Evolutionary conservation across 345 rosid genomes (phyloP), one percentile per base, ranked within the genome.

Genomic region (Turritis glabra): DNA sequence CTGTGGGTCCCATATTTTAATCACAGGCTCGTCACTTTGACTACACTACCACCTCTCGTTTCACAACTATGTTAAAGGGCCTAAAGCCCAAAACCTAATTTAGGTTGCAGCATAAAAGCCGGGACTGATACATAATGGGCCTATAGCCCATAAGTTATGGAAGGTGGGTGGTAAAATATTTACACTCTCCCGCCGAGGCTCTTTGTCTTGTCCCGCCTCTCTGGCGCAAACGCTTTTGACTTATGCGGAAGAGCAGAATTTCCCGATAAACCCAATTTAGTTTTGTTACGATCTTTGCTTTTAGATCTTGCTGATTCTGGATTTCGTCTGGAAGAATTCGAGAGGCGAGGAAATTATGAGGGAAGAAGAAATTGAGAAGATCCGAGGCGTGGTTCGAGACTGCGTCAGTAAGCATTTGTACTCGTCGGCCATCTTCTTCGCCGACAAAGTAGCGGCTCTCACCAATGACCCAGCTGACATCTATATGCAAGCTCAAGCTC

Each of bases 361-460:
- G 79, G 99, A 95, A 78, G 94, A 88, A 68, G 91, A 85, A 69
- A 82, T 90, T 1, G 94, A 95, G 82, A 95, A 87, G 84, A 90
- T 95, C 67, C 86, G 99, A 1, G 92, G 98, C 15, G 90, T 95
- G 37, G 98, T 92, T 67, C 80, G 98, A 33, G 97, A 91, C 80
- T 94, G 98, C 70, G 93, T 91, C n/a, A 91, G 89, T 86, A 94
- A 94, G 84, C 99, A 95, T 62, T 74, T 95, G 9, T 92, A 92
- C 84, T 95, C 98, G 5, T 95, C 97, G 5, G 99, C 98, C 56
- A 95, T 95, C 51, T 92, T 95, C 87, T 92, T 92, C 83, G 96
- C 98, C 41, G 91, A 95, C 58, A 89, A 95, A 71, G 91, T 90
- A 14, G 94, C 97, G 7, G 90, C 91, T 29, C 77, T 95, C 67